Evolutionary conservation across 371 early-diverging fungal genomes (phyloP).

Genomic region (Batkoa obscura): DNA sequence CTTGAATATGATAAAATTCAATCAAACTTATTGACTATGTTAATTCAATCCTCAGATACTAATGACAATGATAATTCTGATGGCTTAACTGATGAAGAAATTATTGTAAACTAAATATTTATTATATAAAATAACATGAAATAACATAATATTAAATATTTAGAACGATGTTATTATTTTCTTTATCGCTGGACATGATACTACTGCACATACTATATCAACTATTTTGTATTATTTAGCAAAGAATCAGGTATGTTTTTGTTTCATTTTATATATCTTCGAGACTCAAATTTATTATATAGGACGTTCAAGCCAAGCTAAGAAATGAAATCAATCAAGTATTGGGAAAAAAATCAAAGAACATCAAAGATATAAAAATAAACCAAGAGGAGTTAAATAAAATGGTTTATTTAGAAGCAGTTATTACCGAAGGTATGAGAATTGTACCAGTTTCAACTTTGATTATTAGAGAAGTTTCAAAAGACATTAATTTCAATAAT

Average conservation of each 20-base stretch:
- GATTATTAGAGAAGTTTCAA: too few species aligned
- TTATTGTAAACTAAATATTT: not conserved
- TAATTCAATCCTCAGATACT: slow-evolving; percentile 11
- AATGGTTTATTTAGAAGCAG: not conserved
- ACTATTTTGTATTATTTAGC: slow-evolving; percentile 19
- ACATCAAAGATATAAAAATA: too few species aligned
- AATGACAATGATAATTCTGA: not conserved
- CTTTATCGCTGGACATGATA: slow-evolving; percentile 25
- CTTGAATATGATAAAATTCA: not conserved
- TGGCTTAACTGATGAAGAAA: slow-evolving; percentile 9
- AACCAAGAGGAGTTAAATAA: not conserved
- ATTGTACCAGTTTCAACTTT: not conserved
- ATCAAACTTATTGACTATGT: slow-evolving; percentile 11
- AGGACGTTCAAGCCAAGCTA: slow-evolving; percentile 9
- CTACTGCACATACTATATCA: slow-evolving; percentile 19
- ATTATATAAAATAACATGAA: too few species aligned
- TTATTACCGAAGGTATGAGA: not conserved
- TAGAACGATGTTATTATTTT: slow-evolving; percentile 13
- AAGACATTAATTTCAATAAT: too few species aligned
- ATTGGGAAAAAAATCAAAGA: not conserved
- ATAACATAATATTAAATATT: not conserved
- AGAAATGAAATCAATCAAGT: slow-evolving; percentile 10
- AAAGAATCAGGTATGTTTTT: slow-evolving; percentile 7
- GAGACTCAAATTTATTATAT: too few species aligned
- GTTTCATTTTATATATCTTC: too few species aligned